Percentiles rank a stretch among this genome's conserved stretches.
phyloP scores from a whole-genome alignment of 2,329 filamentous ascomycete species.

The Arthrobotrys megalospora region DNA sequence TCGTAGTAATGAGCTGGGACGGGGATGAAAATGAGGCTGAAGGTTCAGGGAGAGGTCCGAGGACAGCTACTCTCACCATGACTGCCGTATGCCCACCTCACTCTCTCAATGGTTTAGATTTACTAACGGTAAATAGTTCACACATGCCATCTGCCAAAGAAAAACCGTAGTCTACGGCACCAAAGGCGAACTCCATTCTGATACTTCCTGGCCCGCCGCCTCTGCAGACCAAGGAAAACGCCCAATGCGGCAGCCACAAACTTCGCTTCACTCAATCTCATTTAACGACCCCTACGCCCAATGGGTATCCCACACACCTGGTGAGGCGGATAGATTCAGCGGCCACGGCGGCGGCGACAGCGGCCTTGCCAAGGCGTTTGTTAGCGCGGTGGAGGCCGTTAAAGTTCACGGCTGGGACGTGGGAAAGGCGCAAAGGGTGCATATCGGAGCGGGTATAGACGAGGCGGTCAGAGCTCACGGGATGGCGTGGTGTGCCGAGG shows the following conservation, averaged over 20 bases:
- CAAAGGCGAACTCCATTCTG: slow-evolving; percentile 86
- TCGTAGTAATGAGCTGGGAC: slow-evolving; percentile 89
- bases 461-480: slow-evolving; percentile 92
- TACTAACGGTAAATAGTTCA: slow-evolving; percentile 70
- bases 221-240: slow-evolving; percentile 24
- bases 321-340: slow-evolving; percentile 67
- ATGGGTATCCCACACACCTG: slow-evolving; percentile 55
- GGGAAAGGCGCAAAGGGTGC: slow-evolving; percentile 79
- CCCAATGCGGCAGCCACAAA: slow-evolving; percentile 48
- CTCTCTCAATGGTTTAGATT: not conserved
- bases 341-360: slow-evolving; percentile 85
- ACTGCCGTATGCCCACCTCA: slow-evolving; percentile 72
- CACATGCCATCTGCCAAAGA: slow-evolving; percentile 86
- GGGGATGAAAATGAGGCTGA: slow-evolving; percentile 68
- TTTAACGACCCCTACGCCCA: slow-evolving; percentile 52
- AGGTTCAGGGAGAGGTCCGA: slow-evolving; percentile 73
- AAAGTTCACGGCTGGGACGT: slow-evolving; percentile 79
- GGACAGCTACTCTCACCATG: slow-evolving; percentile 94
- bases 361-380: slow-evolving; percentile 85
- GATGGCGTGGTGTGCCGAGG: slow-evolving; percentile 93
- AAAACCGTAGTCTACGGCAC: slow-evolving; percentile 89
- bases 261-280: slow-evolving; percentile 54
- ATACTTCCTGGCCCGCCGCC: slow-evolving; percentile 71
- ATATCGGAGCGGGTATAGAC: slow-evolving; percentile 79
- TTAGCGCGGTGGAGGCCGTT: slow-evolving; percentile 84